Conservation (phyloP, 163 green algal species). For the Picocystis sp. region DNA sequence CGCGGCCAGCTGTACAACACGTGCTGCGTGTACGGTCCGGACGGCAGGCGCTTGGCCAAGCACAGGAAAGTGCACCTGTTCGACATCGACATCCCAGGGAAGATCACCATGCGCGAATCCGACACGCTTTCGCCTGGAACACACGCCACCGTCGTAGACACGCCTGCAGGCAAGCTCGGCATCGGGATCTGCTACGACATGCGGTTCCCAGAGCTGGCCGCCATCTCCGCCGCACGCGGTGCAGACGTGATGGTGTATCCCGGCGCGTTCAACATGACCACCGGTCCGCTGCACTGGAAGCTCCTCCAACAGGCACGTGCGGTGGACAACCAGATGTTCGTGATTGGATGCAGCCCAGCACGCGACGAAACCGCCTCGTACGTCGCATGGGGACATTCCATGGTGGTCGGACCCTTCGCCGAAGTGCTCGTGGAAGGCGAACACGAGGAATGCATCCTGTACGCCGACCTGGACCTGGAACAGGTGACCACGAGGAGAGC, state of each 20-base stretch:
- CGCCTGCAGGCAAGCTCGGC: constrained; percentile 38
- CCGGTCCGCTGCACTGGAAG: constrained; percentile 83
- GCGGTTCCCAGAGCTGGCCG: constrained; percentile 80
- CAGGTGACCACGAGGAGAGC: constrained; percentile 34
- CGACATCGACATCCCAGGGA: constrained; percentile 93
- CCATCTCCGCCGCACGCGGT: constrained; percentile 46
- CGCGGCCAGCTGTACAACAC: constrained; percentile 75
- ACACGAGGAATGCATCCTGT: constrained; percentile 47
- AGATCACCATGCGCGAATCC: constrained; percentile 91
- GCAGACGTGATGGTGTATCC: constrained; percentile 20
- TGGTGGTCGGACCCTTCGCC: constrained; percentile 55
- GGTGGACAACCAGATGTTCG: constrained; percentile 87
- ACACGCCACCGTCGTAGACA: constrained; percentile 26
- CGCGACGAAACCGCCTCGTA: constrained; percentile 33
- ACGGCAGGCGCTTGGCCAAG: constrained; percentile 60
- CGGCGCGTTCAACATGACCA: constrained; percentile 93
- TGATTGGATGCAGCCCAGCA: constrained; percentile 74
- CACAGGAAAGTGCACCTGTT: constrained; percentile 87
- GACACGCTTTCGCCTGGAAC: constrained; percentile 55
- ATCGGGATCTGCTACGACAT: constrained; percentile 98
- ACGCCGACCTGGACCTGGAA: constrained; percentile 48
- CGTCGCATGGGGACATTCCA: constrained; percentile 73
- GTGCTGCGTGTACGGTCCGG: constrained; percentile 65
- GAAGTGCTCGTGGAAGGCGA: constrained; percentile 56
- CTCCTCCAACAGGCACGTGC: constrained; percentile 69